Evolutionary conservation across 257 asterid genomes (phyloP).

Genomic region (Solanum etuberosum): DNA sequence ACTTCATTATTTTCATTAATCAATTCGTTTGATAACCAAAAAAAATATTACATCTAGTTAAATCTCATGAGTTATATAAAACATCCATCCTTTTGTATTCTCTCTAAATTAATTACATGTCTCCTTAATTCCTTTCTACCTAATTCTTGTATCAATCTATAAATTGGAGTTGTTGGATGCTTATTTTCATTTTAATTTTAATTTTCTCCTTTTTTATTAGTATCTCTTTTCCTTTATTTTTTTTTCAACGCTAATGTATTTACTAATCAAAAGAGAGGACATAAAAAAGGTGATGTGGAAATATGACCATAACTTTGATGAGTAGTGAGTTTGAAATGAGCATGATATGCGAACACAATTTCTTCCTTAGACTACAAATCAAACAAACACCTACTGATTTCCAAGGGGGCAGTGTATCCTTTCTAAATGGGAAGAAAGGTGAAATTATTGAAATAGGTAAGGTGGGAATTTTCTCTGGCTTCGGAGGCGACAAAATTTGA

Average conservation of each 20-base stretch:
- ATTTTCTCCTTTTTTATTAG: neutral
- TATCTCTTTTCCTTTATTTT: neutral
- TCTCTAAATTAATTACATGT: neutral
- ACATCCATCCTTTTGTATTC: too few relatives aligned
- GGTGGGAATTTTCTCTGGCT: too few relatives aligned
- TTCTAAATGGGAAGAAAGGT: too few relatives aligned
- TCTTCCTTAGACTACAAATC: neutral
- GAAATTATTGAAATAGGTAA: neutral
- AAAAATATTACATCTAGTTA: neutral
- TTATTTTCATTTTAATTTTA: neutral
- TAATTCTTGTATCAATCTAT: too few relatives aligned
- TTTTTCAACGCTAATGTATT: too few relatives aligned
- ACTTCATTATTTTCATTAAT: neutral
- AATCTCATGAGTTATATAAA: neutral
- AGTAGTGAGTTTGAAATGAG: neutral
- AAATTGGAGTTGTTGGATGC: neutral
- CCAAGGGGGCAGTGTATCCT: too few relatives aligned
- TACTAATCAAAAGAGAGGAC: neutral
- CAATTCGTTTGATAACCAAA: neutral
- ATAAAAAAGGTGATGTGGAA: neutral
- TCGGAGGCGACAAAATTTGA: neutral
- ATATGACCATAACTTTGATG: neutral
- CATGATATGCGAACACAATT: neutral
- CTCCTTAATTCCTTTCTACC: neutral
- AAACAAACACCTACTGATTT: neutral